These are phyloP conservation scores for Globisporangium lucens DNA, from an alignment of 352 stramenopile species.

Conservation along the genomic window DNA sequence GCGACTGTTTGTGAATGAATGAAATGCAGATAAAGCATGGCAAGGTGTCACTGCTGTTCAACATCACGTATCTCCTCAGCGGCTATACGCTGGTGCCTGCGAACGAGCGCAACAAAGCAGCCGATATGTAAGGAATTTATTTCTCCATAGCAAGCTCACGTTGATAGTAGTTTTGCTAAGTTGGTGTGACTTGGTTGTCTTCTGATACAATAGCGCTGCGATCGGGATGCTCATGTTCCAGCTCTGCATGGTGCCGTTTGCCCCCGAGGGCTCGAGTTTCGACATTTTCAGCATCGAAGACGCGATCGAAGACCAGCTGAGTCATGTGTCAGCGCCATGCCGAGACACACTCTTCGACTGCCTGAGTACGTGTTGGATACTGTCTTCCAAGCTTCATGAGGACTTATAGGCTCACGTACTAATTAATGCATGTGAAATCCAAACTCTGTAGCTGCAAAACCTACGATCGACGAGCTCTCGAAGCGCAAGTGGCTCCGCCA, in stretches of 20 bases:
- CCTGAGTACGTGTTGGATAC: slow-evolving; percentile 32
- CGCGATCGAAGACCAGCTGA: slow-evolving; percentile 47
- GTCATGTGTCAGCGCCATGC: slow-evolving; percentile 38
- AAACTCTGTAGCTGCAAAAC: slow-evolving; percentile 24
- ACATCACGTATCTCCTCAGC: slow-evolving; percentile 41
- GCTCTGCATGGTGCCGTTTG: slow-evolving; percentile 43
- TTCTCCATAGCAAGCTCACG: neutral
- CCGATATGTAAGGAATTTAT: slow-evolving; percentile 43
- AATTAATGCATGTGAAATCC: neutral
- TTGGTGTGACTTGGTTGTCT: neutral
- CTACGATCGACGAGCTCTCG: slow-evolving; percentile 37
- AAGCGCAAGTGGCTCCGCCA: slow-evolving; percentile 53
- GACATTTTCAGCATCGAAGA: slow-evolving; percentile 33
- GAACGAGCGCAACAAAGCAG: slow-evolving; percentile 31
- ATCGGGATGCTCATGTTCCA: slow-evolving; percentile 67
- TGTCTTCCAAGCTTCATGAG: neutral
- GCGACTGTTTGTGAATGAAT: neutral
- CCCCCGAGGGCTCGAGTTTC: slow-evolving; percentile 20
- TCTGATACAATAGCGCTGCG: slow-evolving; percentile 25
- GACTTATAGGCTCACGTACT: neutral
- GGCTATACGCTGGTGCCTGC: slow-evolving; percentile 44
- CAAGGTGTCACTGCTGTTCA: slow-evolving; percentile 40
- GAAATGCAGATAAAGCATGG: slow-evolving; percentile 32
- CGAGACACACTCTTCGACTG: slow-evolving; percentile 46
- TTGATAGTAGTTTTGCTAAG: neutral